A percentile compares a stretch with the other conserved stretches of the same genome.
phyloP scores from a whole-genome alignment of 352 stramenopile genomes.

The Pythium myriotylum region DNA sequence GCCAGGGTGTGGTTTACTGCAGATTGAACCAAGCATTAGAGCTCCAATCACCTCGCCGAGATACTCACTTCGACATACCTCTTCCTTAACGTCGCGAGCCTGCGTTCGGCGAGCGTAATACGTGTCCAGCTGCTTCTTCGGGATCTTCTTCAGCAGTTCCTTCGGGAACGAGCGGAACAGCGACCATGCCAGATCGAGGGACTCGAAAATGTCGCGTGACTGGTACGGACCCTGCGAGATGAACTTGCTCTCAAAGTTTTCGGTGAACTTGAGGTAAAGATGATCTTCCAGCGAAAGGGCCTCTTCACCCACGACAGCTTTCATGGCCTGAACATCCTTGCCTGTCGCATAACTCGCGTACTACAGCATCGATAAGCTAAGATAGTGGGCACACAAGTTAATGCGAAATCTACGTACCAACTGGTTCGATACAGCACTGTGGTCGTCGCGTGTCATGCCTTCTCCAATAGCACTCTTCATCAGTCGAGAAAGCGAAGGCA shows the following conservation, averaged over 20 bases:
- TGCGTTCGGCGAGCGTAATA: slow-evolving; percentile 96
- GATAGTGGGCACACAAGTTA: neutral
- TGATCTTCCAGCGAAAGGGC: slow-evolving; percentile 99
- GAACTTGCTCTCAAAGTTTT: slow-evolving; percentile 99
- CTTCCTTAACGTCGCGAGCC: slow-evolving; percentile 81
- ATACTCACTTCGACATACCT: slow-evolving; percentile 34
- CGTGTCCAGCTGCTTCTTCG: slow-evolving; percentile 97
- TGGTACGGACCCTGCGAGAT: slow-evolving; percentile 97
- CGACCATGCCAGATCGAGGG: slow-evolving; percentile 98
- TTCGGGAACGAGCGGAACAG: slow-evolving; percentile 99
- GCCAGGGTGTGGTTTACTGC: slow-evolving; percentile 2
- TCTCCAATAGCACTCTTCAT: slow-evolving; percentile 99
- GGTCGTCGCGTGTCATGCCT: slow-evolving; percentile 98
- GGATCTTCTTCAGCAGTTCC: slow-evolving; percentile 99
- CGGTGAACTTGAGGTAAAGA: slow-evolving; percentile 98
- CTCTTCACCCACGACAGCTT: slow-evolving; percentile 99
- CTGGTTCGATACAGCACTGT: slow-evolving; percentile 99
- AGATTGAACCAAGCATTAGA: neutral
- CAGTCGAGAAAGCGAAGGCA: slow-evolving; percentile 98
- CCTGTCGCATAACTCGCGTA: slow-evolving; percentile 87
- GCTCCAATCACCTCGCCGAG: neutral
- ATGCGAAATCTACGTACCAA: slow-evolving; percentile 72
- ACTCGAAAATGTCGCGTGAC: slow-evolving; percentile 98
- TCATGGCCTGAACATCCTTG: slow-evolving; percentile 99
- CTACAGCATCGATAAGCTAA: slow-evolving; percentile 21